These are phyloP conservation scores for Agrocybe pediades DNA, from an alignment of 768 basidiomycete species.

Conservation along the genomic window DNA sequence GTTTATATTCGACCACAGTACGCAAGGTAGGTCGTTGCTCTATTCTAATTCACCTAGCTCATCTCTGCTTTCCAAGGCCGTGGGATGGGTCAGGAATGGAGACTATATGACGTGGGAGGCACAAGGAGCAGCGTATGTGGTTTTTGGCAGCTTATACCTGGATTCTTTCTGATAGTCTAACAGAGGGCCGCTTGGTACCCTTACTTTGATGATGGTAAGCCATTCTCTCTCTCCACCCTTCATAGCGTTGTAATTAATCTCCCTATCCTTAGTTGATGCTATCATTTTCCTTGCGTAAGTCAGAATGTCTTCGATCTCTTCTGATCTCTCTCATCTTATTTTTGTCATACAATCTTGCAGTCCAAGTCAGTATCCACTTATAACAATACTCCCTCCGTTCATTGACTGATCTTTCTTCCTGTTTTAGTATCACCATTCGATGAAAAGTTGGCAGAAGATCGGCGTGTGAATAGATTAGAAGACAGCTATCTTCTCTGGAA, in stretches of 20 bases:
- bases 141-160: constrained; percentile 4
- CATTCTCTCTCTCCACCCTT: constrained; percentile 1
- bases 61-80: constrained; percentile 37
- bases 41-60: background rate
- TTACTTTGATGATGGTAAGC: constrained; percentile 73
- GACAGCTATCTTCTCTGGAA: constrained; percentile 79
- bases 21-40: constrained; percentile 15
- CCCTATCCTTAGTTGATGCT: constrained; percentile 57
- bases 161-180: constrained; percentile 9
- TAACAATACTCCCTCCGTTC: background rate
- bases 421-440: constrained; percentile 76
- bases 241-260: constrained; percentile 10
- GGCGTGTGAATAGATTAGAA: constrained; percentile 69
- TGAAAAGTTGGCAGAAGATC: constrained; percentile 74
- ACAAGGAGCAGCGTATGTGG: constrained; percentile 62
- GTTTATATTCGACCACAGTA: constrained; percentile 67
- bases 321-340: constrained; percentile 6
- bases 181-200: constrained; percentile 79
- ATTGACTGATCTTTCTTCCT: background rate
- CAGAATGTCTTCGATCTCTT: background rate
- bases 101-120: constrained; percentile 82
- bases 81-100: constrained; percentile 71
- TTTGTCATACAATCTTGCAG: constrained; percentile 21
- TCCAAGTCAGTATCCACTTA: constrained; percentile 36
- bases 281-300: constrained; percentile 81